Conservation (phyloP, 371 early-diverging fungal genomes). For the Mortierella sp. region DNA sequence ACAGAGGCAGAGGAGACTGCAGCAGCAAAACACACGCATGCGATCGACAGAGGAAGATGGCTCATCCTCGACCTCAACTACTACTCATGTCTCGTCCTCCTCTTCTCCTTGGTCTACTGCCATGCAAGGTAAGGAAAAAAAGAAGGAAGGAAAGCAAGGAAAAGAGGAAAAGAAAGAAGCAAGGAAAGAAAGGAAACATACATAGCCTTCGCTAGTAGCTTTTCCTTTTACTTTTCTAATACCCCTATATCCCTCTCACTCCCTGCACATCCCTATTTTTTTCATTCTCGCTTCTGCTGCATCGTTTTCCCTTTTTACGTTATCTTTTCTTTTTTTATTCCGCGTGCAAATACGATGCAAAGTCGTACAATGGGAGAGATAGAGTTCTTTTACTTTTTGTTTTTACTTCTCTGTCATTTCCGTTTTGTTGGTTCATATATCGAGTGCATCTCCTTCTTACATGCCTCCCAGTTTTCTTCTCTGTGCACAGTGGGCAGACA, state of each 20-base stretch:
- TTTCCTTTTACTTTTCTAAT: neutral
- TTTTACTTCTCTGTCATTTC: neutral
- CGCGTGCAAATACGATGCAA: neutral
- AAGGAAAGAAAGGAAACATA: neutral
- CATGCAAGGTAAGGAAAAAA: constrained; percentile 3
- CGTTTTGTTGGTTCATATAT: neutral
- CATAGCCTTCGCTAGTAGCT: neutral
- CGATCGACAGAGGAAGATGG: neutral
- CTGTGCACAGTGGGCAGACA: neutral
- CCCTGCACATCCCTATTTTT: neutral
- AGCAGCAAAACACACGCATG: neutral
- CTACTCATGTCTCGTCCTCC: neutral
- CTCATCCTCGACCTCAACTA: neutral
- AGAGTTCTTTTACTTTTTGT: too few species aligned
- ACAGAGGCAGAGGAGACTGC: neutral
- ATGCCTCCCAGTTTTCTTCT: neutral
- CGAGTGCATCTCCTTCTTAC: too few species aligned
- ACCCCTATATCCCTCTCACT: neutral
- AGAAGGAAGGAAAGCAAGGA: neutral
- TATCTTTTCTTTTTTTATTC: neutral
- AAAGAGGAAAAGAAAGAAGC: neutral
- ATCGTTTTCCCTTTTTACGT: neutral
- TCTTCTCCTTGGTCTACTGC: neutral
- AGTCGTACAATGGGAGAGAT: neutral
- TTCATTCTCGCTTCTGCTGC: neutral